These are phyloP conservation scores for Endotrypanum monterogeii DNA, from an alignment of 208 protist genomes.

Conservation along the genomic window DNA sequence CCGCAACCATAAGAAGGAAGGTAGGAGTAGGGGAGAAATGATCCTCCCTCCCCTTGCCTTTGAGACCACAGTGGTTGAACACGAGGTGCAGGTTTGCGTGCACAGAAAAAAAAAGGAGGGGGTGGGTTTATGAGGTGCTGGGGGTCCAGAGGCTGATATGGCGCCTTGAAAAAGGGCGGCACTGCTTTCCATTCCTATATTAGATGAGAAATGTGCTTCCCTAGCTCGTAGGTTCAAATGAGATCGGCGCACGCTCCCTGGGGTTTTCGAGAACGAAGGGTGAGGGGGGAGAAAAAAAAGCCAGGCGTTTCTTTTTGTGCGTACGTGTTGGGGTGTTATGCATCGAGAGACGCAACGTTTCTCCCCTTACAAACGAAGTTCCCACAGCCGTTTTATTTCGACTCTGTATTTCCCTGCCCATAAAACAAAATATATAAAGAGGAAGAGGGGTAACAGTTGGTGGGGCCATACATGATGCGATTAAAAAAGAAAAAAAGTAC, in stretches of 20 bases:
- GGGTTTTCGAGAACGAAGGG: not conserved
- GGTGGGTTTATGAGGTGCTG: too few relatives aligned
- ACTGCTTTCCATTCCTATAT: not conserved
- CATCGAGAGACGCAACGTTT: not conserved
- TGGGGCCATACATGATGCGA: too few relatives aligned
- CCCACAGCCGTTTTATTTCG: not conserved
- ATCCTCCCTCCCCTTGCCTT: too few relatives aligned
- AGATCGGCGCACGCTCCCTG: not conserved
- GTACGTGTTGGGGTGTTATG: not conserved
- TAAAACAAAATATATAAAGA: too few relatives aligned
- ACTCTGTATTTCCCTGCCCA: too few relatives aligned
- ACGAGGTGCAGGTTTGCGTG: not conserved
- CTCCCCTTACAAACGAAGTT: not conserved
- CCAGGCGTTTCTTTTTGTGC: not conserved
- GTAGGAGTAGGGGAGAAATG: too few relatives aligned
- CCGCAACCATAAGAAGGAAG: not conserved
- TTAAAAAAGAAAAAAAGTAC: too few relatives aligned
- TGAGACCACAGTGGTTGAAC: not conserved
- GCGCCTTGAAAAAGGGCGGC: not conserved
- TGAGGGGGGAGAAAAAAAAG: not conserved
- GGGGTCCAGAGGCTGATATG: too few relatives aligned
- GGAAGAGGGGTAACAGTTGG: too few relatives aligned
- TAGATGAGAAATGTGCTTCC: not conserved
- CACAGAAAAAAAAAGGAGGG: too few relatives aligned
- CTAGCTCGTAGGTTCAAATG: not conserved